phyloP scores from a whole-genome alignment of 2,329 filamentous ascomycete species.

The Pseudogymnoascus verrucosus region DNA sequence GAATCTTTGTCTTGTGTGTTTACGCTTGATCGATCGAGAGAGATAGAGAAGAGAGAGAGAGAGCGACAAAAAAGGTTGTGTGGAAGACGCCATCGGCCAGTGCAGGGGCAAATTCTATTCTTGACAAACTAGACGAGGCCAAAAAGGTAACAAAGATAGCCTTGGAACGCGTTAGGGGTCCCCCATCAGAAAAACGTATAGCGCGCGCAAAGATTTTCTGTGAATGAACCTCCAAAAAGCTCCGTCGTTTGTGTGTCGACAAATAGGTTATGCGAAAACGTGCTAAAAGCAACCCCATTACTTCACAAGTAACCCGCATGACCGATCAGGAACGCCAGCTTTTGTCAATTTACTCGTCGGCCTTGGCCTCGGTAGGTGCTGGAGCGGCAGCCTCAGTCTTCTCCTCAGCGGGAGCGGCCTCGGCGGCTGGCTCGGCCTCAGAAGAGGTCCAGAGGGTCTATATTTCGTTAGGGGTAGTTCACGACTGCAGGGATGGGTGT shows the following conservation, averaged over 20 bases:
- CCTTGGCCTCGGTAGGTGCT: slow-evolving; percentile 32
- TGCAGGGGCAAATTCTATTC: slow-evolving; percentile 8
- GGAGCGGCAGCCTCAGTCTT: slow-evolving; percentile 47
- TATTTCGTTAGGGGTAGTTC: slow-evolving; percentile 25
- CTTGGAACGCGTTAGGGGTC: slow-evolving; percentile 1
- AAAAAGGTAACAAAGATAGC: background rate
- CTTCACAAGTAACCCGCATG: slow-evolving; percentile 24
- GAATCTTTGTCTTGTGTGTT: slow-evolving; percentile 5
- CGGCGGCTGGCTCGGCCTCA: slow-evolving; percentile 75
- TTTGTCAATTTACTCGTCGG: slow-evolving; percentile 25
- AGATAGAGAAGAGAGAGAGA: background rate
- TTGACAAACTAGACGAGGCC: slow-evolving; percentile 4
- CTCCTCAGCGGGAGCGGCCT: slow-evolving; percentile 43
- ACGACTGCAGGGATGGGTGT: background rate
- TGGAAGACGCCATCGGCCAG: slow-evolving; percentile 14
- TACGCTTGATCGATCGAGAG: slow-evolving; percentile 5
- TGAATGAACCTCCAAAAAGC: slow-evolving; percentile 25
- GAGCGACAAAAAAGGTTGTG: background rate
- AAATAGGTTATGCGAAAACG: slow-evolving; percentile 21
- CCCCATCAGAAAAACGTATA: slow-evolving; percentile 15
- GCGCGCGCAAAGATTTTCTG: slow-evolving; percentile 22
- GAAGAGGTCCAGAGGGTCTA: slow-evolving; percentile 99
- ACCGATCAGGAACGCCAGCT: slow-evolving; percentile 27
- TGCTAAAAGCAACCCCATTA: slow-evolving; percentile 24
- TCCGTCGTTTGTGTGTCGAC: slow-evolving; percentile 18